Conservation (phyloP, 768 basidiomycete genomes). For the Exsudoporus frostii region DNA sequence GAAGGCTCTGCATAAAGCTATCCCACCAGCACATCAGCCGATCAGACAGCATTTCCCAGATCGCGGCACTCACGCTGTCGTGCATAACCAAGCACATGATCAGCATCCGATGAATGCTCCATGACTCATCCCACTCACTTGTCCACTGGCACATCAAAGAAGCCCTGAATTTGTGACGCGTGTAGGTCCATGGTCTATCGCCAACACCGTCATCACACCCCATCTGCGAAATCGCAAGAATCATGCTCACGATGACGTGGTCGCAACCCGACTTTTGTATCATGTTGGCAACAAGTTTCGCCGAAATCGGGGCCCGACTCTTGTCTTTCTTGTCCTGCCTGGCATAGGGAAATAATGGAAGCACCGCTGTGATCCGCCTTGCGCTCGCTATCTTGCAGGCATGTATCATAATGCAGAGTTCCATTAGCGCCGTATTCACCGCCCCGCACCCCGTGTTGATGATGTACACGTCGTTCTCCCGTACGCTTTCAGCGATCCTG, state of each 20-base stretch:
- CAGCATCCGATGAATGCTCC: conserved; percentile 9
- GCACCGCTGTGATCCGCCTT: conserved; percentile 95
- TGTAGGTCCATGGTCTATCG: conserved; percentile 95
- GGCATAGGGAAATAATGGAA: conserved; percentile 95
- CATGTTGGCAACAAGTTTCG: conserved; percentile 98
- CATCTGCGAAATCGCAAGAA: background rate
- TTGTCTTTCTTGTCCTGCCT: conserved; percentile 99
- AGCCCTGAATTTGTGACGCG: conserved; percentile 98
- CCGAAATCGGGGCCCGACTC: conserved; percentile 95
- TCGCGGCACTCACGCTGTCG: conserved; percentile 47
- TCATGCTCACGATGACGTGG: conserved; percentile 84
- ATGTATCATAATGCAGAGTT: conserved; percentile 98
- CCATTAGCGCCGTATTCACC: conserved; percentile 95
- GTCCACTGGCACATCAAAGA: conserved; percentile 99
- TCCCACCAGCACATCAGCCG: conserved; percentile 20
- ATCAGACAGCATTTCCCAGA: conserved; percentile 2
- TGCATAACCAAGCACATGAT: conserved; percentile 6
- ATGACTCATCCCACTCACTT: conserved; percentile 62
- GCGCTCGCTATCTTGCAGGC: conserved; percentile 99
- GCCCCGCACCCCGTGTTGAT: conserved; percentile 87
- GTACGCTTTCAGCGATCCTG: conserved; percentile 90
- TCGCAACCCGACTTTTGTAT: conserved; percentile 89
- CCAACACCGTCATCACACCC: conserved; percentile 1
- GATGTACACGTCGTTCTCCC: conserved; percentile 98
- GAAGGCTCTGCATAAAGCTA: conserved; percentile 96